Evolutionary conservation across 1,284 basidiomycete species (phyloP).

Genomic region (Microbotryum violaceum): DNA sequence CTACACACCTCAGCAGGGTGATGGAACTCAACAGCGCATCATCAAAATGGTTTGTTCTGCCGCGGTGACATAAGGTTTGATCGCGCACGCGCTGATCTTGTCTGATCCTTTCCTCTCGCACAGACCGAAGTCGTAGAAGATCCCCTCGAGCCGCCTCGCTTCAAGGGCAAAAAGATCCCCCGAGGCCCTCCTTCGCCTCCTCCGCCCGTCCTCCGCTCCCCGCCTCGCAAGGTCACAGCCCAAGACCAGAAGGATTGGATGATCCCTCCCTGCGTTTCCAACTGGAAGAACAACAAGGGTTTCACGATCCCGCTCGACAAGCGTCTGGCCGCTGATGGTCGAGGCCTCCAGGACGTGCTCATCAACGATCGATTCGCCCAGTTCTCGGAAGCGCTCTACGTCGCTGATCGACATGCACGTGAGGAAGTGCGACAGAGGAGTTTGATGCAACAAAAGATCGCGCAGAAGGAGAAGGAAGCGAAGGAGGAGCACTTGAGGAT

Average conservation of each 20-base stretch:
- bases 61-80: neutral
- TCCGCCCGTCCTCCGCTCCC: conserved; percentile 90
- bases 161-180: conserved; percentile 98
- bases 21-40: conserved; percentile 82
- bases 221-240: conserved; percentile 88
- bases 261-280: conserved; percentile 99
- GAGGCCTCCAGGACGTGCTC: conserved; percentile 93
- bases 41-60: conserved; percentile 77
- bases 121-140: conserved; percentile 78
- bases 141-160: conserved; percentile 89
- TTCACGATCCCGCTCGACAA: conserved; percentile 99
- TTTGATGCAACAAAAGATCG: conserved; percentile 96
- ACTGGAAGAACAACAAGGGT: conserved; percentile 99
- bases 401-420: conserved; percentile 95
- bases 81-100: neutral
- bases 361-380: conserved; percentile 99
- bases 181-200: conserved; percentile 91
- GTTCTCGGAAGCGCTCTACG: conserved; percentile 89
- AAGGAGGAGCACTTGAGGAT: conserved; percentile 94
- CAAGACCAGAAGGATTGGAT: conserved; percentile 99
- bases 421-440: conserved; percentile 95
- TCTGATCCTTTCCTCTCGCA: no score
- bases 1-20: conserved; percentile 82
- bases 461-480: conserved; percentile 92
- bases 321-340: conserved; percentile 92